Evolutionary conservation across 768 basidiomycete species (phyloP).

Genomic region (Boletus tylopilopsis): DNA sequence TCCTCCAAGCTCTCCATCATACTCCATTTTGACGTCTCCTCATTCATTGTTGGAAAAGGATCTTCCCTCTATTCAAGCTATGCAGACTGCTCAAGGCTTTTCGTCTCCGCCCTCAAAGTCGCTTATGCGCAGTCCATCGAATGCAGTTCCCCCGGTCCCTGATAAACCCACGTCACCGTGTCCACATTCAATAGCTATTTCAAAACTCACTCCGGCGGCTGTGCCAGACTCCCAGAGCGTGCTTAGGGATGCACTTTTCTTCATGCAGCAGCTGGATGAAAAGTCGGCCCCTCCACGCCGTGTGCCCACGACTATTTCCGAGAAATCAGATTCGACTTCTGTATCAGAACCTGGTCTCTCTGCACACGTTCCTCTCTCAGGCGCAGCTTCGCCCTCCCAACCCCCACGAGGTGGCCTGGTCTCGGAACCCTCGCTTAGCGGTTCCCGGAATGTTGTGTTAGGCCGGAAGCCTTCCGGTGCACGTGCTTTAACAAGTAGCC

Average conservation of each 20-base stretch:
- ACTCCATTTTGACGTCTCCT: slow-evolving; percentile 36
- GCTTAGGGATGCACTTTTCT: slow-evolving; percentile 59
- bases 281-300: slow-evolving; percentile 31
- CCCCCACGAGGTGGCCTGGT: slow-evolving; percentile 21
- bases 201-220: slow-evolving; percentile 24
- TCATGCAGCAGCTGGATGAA: slow-evolving; percentile 57
- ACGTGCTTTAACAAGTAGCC: slow-evolving; percentile 57
- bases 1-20: slow-evolving; percentile 22
- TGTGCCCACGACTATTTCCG: slow-evolving; percentile 44
- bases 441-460: slow-evolving; percentile 31
- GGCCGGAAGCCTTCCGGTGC: slow-evolving; percentile 81
- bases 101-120: slow-evolving; percentile 10
- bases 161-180: slow-evolving; percentile 19
- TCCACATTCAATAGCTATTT: slow-evolving; percentile 22
- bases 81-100: slow-evolving; percentile 19
- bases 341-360: slow-evolving; percentile 27
- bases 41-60: slow-evolving; percentile 32
- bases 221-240: slow-evolving; percentile 34
- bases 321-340: slow-evolving; percentile 38
- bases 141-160: slow-evolving; percentile 27
- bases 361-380: slow-evolving; percentile 20
- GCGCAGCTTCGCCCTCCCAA: slow-evolving; percentile 19
- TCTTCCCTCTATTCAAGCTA: slow-evolving; percentile 30
- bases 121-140: slow-evolving; percentile 11
- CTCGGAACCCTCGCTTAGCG: slow-evolving; percentile 35